These are phyloP conservation scores for Dryadomyces sulphureus DNA, from an alignment of 2,329 filamentous ascomycete species.

Conservation along the genomic window DNA sequence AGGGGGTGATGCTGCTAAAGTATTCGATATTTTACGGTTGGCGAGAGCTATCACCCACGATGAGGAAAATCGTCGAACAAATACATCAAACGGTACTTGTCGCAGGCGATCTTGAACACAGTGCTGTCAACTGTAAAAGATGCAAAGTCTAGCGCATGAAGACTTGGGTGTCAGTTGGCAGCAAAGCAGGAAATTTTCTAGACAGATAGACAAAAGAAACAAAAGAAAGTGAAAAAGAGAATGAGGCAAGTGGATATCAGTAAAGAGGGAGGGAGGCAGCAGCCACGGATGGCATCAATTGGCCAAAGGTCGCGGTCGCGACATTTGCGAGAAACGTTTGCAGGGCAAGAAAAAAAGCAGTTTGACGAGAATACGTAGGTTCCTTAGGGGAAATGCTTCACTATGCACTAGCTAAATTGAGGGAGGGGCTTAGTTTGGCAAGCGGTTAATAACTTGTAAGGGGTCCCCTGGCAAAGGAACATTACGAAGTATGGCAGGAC, in stretches of 20 bases:
- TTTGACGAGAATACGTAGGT: conserved; percentile 1
- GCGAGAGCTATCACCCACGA: not conserved
- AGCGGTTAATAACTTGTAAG: conserved; percentile 4
- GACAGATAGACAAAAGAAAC: conserved; percentile 1
- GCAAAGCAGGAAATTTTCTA: not conserved
- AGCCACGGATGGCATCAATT: not conserved
- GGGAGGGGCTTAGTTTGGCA: conserved; percentile 3
- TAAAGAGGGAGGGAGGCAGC: not conserved
- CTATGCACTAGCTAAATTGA: conserved; percentile 8
- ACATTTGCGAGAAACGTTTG: conserved; percentile 4
- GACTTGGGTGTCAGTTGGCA: not conserved
- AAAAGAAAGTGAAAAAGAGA: not conserved
- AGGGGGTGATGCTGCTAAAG: not conserved
- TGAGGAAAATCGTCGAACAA: not conserved
- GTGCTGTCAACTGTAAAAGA: not conserved
- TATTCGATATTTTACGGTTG: not conserved
- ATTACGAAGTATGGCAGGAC: not conserved
- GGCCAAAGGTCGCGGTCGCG: conserved; percentile 4
- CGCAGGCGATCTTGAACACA: not conserved
- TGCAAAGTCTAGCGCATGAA: not conserved
- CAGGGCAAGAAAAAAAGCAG: conserved; percentile 4
- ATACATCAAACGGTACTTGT: not conserved
- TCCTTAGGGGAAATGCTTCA: not conserved
- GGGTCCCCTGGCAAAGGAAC: conserved; percentile 1
- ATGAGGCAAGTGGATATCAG: not conserved